Base-by-base conservation (phyloP, 192 early-diverging fungal species). In the Coemansia sp. region DNA sequence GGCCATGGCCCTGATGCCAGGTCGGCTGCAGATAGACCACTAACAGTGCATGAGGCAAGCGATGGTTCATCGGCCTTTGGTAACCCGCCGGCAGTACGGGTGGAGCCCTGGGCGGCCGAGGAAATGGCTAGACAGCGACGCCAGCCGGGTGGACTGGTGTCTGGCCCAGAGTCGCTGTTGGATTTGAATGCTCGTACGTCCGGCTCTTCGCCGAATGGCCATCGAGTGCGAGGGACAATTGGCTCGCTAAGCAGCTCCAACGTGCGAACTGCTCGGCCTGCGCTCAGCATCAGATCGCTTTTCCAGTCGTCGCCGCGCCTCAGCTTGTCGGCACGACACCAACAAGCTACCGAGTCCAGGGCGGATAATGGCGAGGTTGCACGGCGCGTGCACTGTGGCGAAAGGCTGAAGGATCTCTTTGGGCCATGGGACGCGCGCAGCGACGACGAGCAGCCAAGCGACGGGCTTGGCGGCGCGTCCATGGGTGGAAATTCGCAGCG, bases 231-330 rank as follows among this genome's bases (percentile, higher is more conserved):
- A 17, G 56, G 39, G 15, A 21, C 39, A 5, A 57, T 53, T 14
- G 53, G 33, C n/a, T 50, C 63, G 3, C 25, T 47, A 22, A 62
- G 60, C 47, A 47, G 45, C 18, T 9, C 56, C 6, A 55, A 41
- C 18, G 10, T 60, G 26, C 52, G 21, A 29, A 34, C 38, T 2
- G 17, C 15, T 14, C 43, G 56, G 36, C 38, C 50, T 6, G 53
- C 72, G 19, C 58, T 56, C 29, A 75, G 72, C 23, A 52, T 75
- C 30, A 57, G 72, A 27, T 75, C 72, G 9, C 54, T 75, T 31
- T 60, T 75, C 30, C 46, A 57, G 27, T 33, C 60, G 9, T 15
- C 36, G 22, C 35, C 55, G 15, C 59, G 46, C 22, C 52, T 56
- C 21, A 41, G 47, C 4, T 22, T 56, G 3, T 43, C 45, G 18